Base-by-base conservation (phyloP, 2,329 filamentous ascomycete species). In the Didymella keratinophila region DNA sequence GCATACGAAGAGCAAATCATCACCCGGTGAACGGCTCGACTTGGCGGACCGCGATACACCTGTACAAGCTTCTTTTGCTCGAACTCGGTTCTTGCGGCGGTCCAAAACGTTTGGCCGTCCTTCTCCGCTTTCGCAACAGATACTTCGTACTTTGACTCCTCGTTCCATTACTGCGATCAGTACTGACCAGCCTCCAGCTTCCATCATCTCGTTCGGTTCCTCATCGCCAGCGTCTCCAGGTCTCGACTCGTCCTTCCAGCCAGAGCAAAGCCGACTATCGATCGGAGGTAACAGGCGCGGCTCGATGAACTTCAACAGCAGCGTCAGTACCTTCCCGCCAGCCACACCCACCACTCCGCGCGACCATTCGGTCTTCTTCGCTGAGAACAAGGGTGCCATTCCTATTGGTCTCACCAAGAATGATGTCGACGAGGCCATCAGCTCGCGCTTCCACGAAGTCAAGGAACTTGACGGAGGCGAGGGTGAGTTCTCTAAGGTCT, bases 401-500 rank as follows among this genome's bases (percentile, higher is more conserved):
- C 73, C 74, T 1, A 74, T 93, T 52, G 86, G 84, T 8, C 86
- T 89, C 56, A 86, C 85, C n/a, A 84, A 86, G 32, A 86, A 87
- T 44, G 88, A 96, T 61, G 84, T 94, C 16, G 94, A 98, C 71
- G 85, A 87, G 21, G 86, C 86, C 51, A 80, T 97, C 50, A 86
- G 86, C 12, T 84, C 87, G 3, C 87, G 90, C 52, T 99, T 99
- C 73, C 87, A 89, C 53, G 90, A 89, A 60, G 89, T 96, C 12
- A 90, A 69, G 59, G 65, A 66, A 92, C 67, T 83, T 89, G 58
- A 85, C 94, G 64, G 66, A 30, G 94, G 94, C 46, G 89, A 89
- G 59, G 95, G 95, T 57, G 94, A 97, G 74, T 99, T 99, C 73
- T 98, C 95, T 0, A 87, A 90, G 55, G 95, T 99, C 0, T 99